These are phyloP conservation scores for Ceratocystis eucalypticola DNA, from an alignment of 2,329 filamentous ascomycete species.

Conservation along the genomic window DNA sequence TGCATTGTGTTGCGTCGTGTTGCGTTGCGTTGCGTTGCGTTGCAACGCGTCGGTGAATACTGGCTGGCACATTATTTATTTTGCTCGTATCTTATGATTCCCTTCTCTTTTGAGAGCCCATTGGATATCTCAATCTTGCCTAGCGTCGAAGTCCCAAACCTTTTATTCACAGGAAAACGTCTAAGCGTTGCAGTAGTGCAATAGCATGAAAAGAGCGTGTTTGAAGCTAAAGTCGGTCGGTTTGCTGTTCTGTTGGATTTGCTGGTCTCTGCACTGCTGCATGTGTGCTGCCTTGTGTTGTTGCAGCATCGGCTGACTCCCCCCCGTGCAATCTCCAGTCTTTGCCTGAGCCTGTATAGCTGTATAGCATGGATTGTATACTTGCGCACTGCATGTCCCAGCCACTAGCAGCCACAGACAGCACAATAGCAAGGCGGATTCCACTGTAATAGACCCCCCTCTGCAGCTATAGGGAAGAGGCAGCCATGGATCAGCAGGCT, in stretches of 20 bases:
- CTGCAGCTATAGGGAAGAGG: neutral
- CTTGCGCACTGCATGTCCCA: neutral
- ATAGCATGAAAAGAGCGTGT: neutral
- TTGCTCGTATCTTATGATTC: slow-evolving; percentile 1
- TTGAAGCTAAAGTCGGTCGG: neutral
- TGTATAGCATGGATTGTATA: slow-evolving; percentile 4
- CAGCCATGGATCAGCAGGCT: neutral
- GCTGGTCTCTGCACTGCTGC: too few relatives aligned
- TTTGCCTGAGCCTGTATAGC: neutral
- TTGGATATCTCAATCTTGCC: neutral
- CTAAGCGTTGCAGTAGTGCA: slow-evolving; percentile 10
- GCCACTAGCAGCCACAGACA: neutral
- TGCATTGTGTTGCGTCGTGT: too few relatives aligned
- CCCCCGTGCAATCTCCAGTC: neutral
- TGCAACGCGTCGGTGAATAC: too few relatives aligned
- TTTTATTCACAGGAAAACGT: neutral
- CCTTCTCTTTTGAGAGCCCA: neutral
- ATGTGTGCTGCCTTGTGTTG: neutral
- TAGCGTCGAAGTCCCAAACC: neutral
- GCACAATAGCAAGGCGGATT: neutral
- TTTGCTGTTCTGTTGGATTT: neutral
- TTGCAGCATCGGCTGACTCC: neutral
- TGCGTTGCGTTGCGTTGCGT: too few relatives aligned
- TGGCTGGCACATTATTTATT: neutral
- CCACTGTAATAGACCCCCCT: neutral